phyloP scores from a whole-genome alignment of 2,329 filamentous ascomycete species.

The Emmonsiellopsis sp. region DNA sequence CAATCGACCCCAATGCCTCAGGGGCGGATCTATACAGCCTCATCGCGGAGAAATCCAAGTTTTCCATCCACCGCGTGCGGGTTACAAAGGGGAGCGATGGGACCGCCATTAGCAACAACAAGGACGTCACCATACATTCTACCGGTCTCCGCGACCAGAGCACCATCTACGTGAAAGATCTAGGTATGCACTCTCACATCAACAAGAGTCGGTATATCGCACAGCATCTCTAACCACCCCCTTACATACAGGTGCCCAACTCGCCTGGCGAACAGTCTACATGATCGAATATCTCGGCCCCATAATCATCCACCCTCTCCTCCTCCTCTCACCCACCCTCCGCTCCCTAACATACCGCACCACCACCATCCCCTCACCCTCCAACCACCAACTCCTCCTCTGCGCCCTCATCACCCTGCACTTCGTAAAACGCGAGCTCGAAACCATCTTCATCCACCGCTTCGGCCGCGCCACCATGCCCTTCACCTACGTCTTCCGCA shows the following conservation, averaged over 20 bases:
- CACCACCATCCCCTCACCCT: constrained; percentile 43
- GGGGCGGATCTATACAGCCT: constrained; percentile 48
- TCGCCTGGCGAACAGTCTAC: constrained; percentile 89
- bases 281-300: constrained; percentile 91
- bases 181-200: constrained; percentile 52
- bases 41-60: constrained; percentile 45
- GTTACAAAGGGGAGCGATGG: constrained; percentile 58
- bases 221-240: background rate
- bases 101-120: constrained; percentile 45
- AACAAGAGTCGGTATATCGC: no score
- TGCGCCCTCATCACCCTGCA: constrained; percentile 68
- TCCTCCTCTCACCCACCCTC: constrained; percentile 46
- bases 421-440: constrained; percentile 90
- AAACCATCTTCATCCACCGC: constrained; percentile 89
- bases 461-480: constrained; percentile 97
- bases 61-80: constrained; percentile 50
- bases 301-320: constrained; percentile 71
- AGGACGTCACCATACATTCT: constrained; percentile 42
- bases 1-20: constrained; percentile 41
- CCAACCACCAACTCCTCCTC: constrained; percentile 60
- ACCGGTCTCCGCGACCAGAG: constrained; percentile 51
- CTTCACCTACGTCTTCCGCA: constrained; percentile 80
- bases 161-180: constrained; percentile 77
- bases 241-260: constrained; percentile 61
- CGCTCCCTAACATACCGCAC: constrained; percentile 63